Base-by-base conservation (phyloP, 1,139 yeast species). In the Magnusiomyces ingens region DNA sequence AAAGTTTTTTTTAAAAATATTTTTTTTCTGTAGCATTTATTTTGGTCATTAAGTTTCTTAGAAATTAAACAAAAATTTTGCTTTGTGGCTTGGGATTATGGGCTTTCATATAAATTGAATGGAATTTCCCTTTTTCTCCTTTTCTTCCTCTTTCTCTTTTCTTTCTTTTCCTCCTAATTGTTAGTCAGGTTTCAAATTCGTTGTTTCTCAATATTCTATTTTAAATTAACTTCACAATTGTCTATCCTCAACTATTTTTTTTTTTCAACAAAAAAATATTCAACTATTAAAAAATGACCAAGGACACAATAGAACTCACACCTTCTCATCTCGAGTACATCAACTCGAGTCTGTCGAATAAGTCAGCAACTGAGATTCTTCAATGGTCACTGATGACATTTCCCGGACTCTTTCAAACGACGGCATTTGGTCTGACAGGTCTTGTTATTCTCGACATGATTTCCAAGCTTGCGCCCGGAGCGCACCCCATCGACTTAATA, bases 361-460 rank as follows among this genome's bases (percentile, higher is more conserved):
- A 83, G 37, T 62, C 81, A 1, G 89, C 98, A 0, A 79, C 81
- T 60, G 89, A 89, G 55, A 81, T 91, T 57, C 73, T 91, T 45
- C 74, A 76, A 64, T 93, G 98, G 98, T 81, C 96, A 0, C 72
- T 85, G 29, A 69, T 78, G 29, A 88, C 95, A 0, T 83, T 91
- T 63, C 96, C 96, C 3, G 77, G 81, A 40, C 74, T 93, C 37
- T 90, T 70, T 66, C 99, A 93, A 69, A 90, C 96, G 2, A 89
- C 98, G 0, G 98, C 98, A 1, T 89, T 91, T 70, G 99, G 99
- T 0, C 76, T 93, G 45, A 87, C 96, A 0, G 99, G 99, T 0
- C 72, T 91, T 56, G 96, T 85, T 22, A 90, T 93, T 13, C 75
- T 88, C 38, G 97, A 91, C 67, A 85, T 91, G 78, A 72, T 91